Evolutionary conservation across 164 flowering plant species (phyloP).

Genomic region (Platanus orientalis): DNA sequence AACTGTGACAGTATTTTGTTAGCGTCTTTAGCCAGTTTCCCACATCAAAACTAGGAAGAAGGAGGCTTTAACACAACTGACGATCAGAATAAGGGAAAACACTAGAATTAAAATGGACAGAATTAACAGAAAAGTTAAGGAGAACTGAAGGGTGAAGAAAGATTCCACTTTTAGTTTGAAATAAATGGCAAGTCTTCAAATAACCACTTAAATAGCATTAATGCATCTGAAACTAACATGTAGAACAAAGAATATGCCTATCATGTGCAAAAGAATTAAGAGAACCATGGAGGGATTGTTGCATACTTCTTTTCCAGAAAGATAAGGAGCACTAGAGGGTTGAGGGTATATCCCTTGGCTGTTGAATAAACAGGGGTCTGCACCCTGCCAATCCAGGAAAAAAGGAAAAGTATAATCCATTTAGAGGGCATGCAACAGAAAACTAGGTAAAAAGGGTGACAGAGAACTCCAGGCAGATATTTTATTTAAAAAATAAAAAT

Average conservation of each 20-base stretch:
- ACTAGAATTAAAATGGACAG: too few species aligned
- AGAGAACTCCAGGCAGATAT: neutral
- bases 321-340: constrained; percentile 52
- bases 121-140: too few species aligned
- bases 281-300: neutral
- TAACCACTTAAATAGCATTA: neutral
- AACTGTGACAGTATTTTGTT: too few species aligned
- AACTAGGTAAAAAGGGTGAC: neutral
- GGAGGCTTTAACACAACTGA: too few species aligned
- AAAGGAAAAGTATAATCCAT: neutral
- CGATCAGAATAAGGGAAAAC: too few species aligned
- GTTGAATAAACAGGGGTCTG: constrained; percentile 53
- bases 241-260: neutral
- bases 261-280: neutral
- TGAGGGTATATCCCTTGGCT: constrained; percentile 85
- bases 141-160: too few species aligned
- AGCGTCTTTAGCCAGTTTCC: too few species aligned
- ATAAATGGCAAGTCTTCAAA: neutral
- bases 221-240: neutral
- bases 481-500: too few species aligned
- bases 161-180: neutral
- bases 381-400: constrained; percentile 35
- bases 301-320: constrained; percentile 72
- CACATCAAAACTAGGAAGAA: too few species aligned
- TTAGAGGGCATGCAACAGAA: neutral